Base-by-base conservation (phyloP, 176 grass and related monocot genomes). In the Oryza glumipatula region DNA sequence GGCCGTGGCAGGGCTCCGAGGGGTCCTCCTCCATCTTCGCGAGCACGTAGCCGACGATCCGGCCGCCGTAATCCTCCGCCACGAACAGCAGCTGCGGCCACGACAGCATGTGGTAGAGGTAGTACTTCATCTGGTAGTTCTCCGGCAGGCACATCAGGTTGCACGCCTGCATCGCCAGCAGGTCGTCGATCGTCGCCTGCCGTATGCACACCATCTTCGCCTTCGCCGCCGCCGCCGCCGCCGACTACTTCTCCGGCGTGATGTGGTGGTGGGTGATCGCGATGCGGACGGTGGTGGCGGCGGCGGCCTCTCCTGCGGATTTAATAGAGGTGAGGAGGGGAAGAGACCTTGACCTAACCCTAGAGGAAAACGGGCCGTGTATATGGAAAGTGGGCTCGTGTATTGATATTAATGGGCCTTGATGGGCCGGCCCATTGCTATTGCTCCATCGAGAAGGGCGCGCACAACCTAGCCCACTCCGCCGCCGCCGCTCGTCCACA, bases 41-140 rank as follows among this genome's bases (percentile, higher is more conserved):
- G 4, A 98, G 91, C n/a, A 98, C 96, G 73, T 98, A 98, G 45
- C 96, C 96, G 5, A 98, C 96, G 93, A 98, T 98, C 79, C 84
- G 86, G n/a, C 87, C 91, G 44, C 91, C 96, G 83, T 98, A 98
- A 38, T 98, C 96, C 88, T 98, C 96, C 24, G 93, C 93, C 11
- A 98, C 96, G 88, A 98, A 98, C 4, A 98, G 96, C 9, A 98
- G 93, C 93, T 98, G 96, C 77, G 96, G 96, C 96, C 96, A 98
- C 8, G 96, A 98, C 8, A 98, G 88, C 87, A 95, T 94, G 84
- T 95, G 96, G 89, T 98, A 98, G 54, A 98, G 74, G 85, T 95
- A 98, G 89, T 95, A 98, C 81, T 98, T 98, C 93, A 98, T 98
- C 89, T 98, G 93, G 89, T 98, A 98, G 74, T 95, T 98, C 93